Evolutionary conservation across 2,329 filamentous ascomycete species (phyloP).

Genomic region (Botrytis squamosa): DNA sequence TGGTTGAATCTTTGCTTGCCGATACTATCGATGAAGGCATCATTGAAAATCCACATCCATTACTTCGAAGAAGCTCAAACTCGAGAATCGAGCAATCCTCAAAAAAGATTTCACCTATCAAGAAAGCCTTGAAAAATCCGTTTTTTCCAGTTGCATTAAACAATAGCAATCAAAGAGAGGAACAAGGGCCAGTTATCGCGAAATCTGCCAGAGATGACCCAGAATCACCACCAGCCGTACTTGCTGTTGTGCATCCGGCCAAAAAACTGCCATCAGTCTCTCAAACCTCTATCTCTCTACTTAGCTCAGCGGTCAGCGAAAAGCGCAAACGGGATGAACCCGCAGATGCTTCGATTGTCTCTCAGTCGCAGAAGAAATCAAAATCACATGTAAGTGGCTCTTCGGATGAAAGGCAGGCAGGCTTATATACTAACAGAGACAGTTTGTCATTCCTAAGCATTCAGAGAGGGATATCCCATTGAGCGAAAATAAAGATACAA

Average conservation of each 20-base stretch:
- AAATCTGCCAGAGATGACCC: neutral
- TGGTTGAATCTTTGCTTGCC: conserved; percentile 13
- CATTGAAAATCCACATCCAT: too few species aligned
- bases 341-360: neutral
- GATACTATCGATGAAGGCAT: neutral
- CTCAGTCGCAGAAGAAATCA: neutral
- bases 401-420: neutral
- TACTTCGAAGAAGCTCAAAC: neutral
- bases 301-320: neutral
- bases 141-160: neutral
- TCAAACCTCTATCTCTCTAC: neutral
- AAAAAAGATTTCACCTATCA: neutral
- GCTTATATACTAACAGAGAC: neutral
- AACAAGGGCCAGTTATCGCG: neutral
- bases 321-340: conserved; percentile 9
- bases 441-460: conserved; percentile 10
- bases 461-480: neutral
- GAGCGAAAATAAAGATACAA: neutral
- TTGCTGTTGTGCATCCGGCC: neutral
- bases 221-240: neutral
- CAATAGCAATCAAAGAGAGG: neutral
- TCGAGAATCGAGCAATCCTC: neutral
- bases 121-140: too few species aligned
- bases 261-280: neutral
- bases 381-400: neutral